Evolutionary conservation across 129 eudicot species (phyloP).

Genomic region (Arctium lappa): DNA sequence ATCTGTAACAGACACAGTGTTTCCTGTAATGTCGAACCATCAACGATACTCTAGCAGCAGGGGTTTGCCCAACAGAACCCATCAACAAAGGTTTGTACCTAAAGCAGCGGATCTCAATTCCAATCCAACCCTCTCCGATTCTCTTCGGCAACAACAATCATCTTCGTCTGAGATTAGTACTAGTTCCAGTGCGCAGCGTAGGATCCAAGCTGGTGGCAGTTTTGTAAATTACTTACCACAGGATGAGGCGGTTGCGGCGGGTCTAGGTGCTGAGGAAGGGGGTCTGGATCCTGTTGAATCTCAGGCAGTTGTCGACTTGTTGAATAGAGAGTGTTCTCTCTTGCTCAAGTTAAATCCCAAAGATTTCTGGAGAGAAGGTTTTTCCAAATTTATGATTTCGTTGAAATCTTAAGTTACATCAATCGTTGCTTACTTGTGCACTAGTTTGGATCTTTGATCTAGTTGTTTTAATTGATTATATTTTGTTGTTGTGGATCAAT

Average conservation of each 20-base stretch:
- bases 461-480: not conserved
- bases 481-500: not conserved
- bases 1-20: not conserved
- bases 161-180: conserved; percentile 17
- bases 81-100: conserved; percentile 22
- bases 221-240: conserved; percentile 86
- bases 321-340: conserved; percentile 67
- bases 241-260: conserved; percentile 95
- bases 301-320: conserved; percentile 76
- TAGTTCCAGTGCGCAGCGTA: conserved; percentile 19
- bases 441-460: not conserved
- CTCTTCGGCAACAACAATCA: conserved; percentile 40
- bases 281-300: conserved; percentile 90
- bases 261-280: conserved; percentile 80
- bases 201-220: conserved; percentile 44
- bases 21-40: conserved; percentile 20
- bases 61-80: conserved; percentile 19
- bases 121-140: conserved; percentile 51
- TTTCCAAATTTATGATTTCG: not conserved
- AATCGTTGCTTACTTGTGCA: not conserved
- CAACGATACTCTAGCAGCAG: conserved; percentile 19
- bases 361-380: conserved; percentile 91
- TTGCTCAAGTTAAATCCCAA: conserved; percentile 68
- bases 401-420: not conserved
- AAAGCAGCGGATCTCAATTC: conserved; percentile 17